Base-by-base conservation (phyloP, 805 yeast genomes). In the Ogataea ganodermae region DNA sequence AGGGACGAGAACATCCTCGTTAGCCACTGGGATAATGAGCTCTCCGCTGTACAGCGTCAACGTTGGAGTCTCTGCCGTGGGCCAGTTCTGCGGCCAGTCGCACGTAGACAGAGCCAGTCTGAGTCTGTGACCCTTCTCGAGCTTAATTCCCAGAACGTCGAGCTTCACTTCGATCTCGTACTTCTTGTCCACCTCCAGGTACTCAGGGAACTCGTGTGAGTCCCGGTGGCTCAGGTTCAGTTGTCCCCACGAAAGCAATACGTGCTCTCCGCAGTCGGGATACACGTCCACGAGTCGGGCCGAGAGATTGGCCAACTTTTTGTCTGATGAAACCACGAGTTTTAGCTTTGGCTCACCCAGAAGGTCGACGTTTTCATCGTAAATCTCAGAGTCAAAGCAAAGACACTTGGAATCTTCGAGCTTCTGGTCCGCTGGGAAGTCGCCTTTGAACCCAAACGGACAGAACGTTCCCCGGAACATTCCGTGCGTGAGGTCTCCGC, bases 11-110 rank as follows among this genome's bases (percentile, higher is more conserved):
- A 48, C 41, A 1, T 48, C 44, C 9, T 42, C 26, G 46, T 65
- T 53, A 10, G 67, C 50, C 18, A 66, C 20, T 9, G 73, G 73
- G 27, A 72, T 49, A 13, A 49, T 42, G 31, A 68, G 45, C 39
- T 61, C 62, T 42, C 68, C 71, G n/a, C 56, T 55, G 49, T 54
- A 55, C 24, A 73, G 42, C 4, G 64, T 65, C 32, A 73, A 51
- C 1, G 62, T 65, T 43, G 76, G 73, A 6, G 65, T 69, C 52
- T 70, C 73, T 4, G 75, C 65, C 0, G 68, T 58, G 23, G 79
- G 78, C 78, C 78, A 74, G 27, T 65, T 64, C 45, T 71, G 75
- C 9, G 78, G 78, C 78, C 79, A 74, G 50, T 74, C 78, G 27
- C 73, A 64, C 1, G 78, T 65, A 6, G 77, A 72, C 36, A 74